Conservation (phyloP, 495 filamentous ascomycete genomes). For the Penicillium samsonianum region DNA sequence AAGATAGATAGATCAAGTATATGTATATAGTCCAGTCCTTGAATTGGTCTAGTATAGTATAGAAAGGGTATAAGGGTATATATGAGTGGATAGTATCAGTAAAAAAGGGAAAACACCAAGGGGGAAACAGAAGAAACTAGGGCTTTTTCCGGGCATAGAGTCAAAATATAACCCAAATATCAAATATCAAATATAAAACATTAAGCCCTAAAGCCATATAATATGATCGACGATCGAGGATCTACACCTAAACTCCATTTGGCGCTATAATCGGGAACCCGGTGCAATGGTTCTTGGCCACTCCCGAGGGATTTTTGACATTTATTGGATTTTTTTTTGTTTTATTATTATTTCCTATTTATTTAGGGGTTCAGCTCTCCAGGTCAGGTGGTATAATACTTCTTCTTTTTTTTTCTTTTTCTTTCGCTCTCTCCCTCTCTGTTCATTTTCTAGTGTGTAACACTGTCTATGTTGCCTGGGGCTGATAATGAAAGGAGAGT, state of each 20-base stretch:
- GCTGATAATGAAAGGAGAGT: conserved; percentile 25
- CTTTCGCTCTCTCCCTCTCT: conserved; percentile 2
- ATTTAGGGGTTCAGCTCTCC: conserved; percentile 2
- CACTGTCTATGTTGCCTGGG: conserved; percentile 19
- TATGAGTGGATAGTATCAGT: background rate
- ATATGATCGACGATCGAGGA: conserved; percentile 12
- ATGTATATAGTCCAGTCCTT: conserved; percentile 4
- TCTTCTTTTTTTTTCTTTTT: conserved; percentile 16
- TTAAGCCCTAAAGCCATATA: conserved; percentile 10
- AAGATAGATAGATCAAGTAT: conserved; percentile 5
- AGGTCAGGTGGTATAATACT: conserved; percentile 16
- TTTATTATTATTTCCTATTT: conserved; percentile 3
- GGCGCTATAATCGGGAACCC: conserved; percentile 31
- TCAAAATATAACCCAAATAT: background rate
- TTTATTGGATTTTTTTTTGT: background rate
- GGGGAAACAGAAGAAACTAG: background rate
- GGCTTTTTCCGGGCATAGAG: background rate
- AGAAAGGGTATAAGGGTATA: background rate
- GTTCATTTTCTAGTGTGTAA: conserved; percentile 23
- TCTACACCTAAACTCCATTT: conserved; percentile 30
- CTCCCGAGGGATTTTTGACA: conserved; percentile 1
- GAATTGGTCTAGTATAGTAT: background rate
- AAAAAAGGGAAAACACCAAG: background rate
- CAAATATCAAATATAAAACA: background rate
- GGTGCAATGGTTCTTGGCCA: conserved; percentile 27